phyloP scores from a whole-genome alignment of 805 yeast genomes.

The Debaryomyces hansenii region DNA sequence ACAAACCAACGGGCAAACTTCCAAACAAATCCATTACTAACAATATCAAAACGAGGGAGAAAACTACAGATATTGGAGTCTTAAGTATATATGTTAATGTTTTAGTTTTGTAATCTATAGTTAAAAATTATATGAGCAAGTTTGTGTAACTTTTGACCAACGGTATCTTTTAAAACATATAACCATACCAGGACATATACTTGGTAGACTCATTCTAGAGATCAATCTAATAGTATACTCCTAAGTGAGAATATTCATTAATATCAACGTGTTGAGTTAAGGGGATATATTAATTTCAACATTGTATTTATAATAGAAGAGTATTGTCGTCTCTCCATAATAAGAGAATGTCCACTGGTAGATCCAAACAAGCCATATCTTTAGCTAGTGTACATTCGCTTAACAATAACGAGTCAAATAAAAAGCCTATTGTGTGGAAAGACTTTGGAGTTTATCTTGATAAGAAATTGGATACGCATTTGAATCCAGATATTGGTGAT shows the following conservation, averaged over 20 bases:
- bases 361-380: slow-evolving; percentile 24
- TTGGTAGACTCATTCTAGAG: too few species aligned
- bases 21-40: neutral
- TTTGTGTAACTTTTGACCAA: slow-evolving; percentile 1
- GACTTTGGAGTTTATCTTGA: slow-evolving; percentile 45
- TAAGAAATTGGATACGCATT: slow-evolving; percentile 30
- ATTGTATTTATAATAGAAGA: neutral
- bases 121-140: neutral
- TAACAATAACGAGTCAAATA: slow-evolving; percentile 13
- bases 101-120: neutral
- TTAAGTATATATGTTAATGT: neutral
- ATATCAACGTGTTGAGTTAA: too few species aligned
- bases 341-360: slow-evolving; percentile 19
- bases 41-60: slow-evolving; percentile 7
- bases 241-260: too few species aligned
- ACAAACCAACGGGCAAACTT: slow-evolving; percentile 4
- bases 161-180: neutral
- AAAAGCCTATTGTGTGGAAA: slow-evolving; percentile 41
- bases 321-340: neutral
- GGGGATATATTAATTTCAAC: too few species aligned
- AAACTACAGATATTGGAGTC: slow-evolving; percentile 4
- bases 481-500: slow-evolving; percentile 18
- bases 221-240: too few species aligned
- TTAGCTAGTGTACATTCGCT: slow-evolving; percentile 26
- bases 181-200: neutral